These are phyloP conservation scores for Solanum chilense DNA, from an alignment of 257 asterid genomes.

Conservation along the genomic window DNA sequence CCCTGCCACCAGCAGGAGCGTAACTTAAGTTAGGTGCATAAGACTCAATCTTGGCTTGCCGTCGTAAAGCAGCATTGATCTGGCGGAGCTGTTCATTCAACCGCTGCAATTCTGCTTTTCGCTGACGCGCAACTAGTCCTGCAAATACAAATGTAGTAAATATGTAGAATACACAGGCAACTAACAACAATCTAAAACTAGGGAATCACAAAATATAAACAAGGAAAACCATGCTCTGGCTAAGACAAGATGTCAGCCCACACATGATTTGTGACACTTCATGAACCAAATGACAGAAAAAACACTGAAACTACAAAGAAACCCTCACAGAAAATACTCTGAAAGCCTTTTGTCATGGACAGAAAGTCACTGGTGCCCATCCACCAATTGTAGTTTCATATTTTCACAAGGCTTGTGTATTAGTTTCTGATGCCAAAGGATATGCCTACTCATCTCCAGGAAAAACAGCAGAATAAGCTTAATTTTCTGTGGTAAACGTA, in stretches of 20 bases:
- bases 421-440: conserved; percentile 60
- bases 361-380: not conserved
- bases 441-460: not conserved
- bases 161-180: not conserved
- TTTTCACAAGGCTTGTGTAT: not conserved
- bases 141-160: not conserved
- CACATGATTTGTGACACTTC: no score
- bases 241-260: not conserved
- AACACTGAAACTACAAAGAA: not conserved
- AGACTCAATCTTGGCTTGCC: conserved; percentile 97
- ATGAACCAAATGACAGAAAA: not conserved
- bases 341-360: not conserved
- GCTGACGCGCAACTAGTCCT: conserved; percentile 94
- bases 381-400: not conserved
- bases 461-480: not conserved
- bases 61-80: conserved; percentile 78
- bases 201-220: not conserved
- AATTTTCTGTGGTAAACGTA: not conserved
- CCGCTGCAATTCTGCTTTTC: conserved; percentile 75
- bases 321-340: not conserved
- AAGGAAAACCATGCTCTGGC: not conserved
- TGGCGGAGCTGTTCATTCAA: conserved; percentile 94
- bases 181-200: not conserved
- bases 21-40: conserved; percentile 94
- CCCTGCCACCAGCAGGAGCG: conserved; percentile 73